Evolutionary conservation across 768 basidiomycete genomes (phyloP).

Genomic region (Butyriboletus loyo): DNA sequence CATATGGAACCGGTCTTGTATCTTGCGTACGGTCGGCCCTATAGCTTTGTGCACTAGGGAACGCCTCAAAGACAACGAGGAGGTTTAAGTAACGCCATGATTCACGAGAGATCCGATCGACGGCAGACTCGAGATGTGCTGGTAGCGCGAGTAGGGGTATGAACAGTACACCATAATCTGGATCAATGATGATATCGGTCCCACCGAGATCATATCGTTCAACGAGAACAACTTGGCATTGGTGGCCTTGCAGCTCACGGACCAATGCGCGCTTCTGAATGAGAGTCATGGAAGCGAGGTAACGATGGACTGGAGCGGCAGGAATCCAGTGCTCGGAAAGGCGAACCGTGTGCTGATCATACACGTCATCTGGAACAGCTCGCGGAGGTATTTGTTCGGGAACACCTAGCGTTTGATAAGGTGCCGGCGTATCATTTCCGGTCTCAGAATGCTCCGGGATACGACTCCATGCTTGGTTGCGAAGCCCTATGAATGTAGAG

Average conservation of each 20-base stretch:
- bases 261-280: constrained; percentile 67
- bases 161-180: constrained; percentile 55
- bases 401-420: constrained; percentile 3
- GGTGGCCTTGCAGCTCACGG: constrained; percentile 42
- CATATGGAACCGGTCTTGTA: constrained; percentile 27
- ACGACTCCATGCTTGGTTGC: constrained; percentile 15
- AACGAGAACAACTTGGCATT: constrained; percentile 52
- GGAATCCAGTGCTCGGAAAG: constrained; percentile 33
- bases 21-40: constrained; percentile 10
- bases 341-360: constrained; percentile 43
- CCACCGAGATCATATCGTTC: constrained; percentile 62
- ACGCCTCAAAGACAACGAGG: constrained; percentile 66
- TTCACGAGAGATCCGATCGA: constrained; percentile 43
- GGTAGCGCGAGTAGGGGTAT: constrained; percentile 46
- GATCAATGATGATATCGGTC: constrained; percentile 66
- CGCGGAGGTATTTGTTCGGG: constrained; percentile 19
- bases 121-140: constrained; percentile 43
- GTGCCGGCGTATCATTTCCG: constrained; percentile 9
- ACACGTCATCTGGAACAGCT: constrained; percentile 39
- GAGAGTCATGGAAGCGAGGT: constrained; percentile 65
- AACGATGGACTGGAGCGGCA: constrained; percentile 49
- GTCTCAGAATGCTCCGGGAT: constrained; percentile 8
- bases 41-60: constrained; percentile 45
- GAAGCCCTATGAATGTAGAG: constrained; percentile 24
- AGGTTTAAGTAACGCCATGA: constrained; percentile 64